Evolutionary conservation across 805 yeast genomes (phyloP).

Genomic region (Schwanniomyces pseudopolymorphus): DNA sequence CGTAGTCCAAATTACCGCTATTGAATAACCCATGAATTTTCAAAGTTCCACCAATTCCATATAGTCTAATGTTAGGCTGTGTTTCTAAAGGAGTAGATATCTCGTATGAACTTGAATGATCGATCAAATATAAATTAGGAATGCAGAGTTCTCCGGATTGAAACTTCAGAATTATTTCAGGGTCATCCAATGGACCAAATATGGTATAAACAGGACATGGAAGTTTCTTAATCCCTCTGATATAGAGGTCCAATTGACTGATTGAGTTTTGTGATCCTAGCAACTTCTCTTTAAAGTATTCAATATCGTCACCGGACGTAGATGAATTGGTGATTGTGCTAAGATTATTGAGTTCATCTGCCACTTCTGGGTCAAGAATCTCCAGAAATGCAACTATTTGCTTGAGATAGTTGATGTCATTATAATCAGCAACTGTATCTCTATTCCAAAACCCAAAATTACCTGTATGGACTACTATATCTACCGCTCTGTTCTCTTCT

Average conservation of each 20-base stretch:
- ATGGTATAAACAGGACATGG: slow-evolving; percentile 71
- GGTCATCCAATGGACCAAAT: slow-evolving; percentile 77
- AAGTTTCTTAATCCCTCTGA: slow-evolving; percentile 38
- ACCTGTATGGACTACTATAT: slow-evolving; percentile 66
- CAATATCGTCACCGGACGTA: slow-evolving; percentile 6
- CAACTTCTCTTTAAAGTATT: slow-evolving; percentile 10
- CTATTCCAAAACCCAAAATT: slow-evolving; percentile 74
- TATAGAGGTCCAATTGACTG: slow-evolving; percentile 20
- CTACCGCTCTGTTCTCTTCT: slow-evolving; percentile 11
- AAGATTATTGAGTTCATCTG: slow-evolving; percentile 52
- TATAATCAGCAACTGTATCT: slow-evolving; percentile 50
- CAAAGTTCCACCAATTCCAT: slow-evolving; percentile 74
- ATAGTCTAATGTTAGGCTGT: slow-evolving; percentile 47
- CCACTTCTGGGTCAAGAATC: slow-evolving; percentile 47
- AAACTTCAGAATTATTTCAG: slow-evolving; percentile 62
- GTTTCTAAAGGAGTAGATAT: slow-evolving; percentile 42
- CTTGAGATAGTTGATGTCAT: slow-evolving; percentile 55
- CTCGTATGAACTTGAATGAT: slow-evolving; percentile 51
- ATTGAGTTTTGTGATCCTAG: slow-evolving; percentile 6
- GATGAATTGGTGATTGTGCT: slow-evolving; percentile 25
- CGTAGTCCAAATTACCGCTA: slow-evolving; percentile 20
- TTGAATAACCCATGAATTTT: slow-evolving; percentile 68
- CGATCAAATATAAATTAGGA: slow-evolving; percentile 60
- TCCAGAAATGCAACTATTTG: slow-evolving; percentile 70
- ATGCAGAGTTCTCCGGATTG: slow-evolving; percentile 51